Conservation (phyloP, 1,284 basidiomycete species). For the Gomphus bonarii region DNA sequence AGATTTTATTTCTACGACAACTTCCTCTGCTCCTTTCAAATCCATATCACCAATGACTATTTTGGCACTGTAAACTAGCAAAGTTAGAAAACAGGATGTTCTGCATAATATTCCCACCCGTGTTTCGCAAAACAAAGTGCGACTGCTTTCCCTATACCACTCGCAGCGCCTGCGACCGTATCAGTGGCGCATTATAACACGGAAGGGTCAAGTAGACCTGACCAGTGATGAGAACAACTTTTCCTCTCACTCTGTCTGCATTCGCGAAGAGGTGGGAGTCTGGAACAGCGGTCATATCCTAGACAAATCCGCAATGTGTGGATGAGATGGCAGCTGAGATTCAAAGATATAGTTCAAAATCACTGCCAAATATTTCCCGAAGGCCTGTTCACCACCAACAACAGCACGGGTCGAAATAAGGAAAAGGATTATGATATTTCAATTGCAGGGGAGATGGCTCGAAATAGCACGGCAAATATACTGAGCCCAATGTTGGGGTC, state of each 20-base stretch:
- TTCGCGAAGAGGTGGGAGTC: slow-evolving; percentile 36
- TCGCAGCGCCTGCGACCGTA: slow-evolving; percentile 33
- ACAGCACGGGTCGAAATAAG: no score
- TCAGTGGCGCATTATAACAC: not conserved
- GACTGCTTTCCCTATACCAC: slow-evolving; percentile 44
- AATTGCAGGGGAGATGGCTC: no score
- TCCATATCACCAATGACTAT: slow-evolving; percentile 47
- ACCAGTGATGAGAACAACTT: slow-evolving; percentile 50
- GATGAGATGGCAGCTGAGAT: no score
- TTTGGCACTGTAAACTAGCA: slow-evolving; percentile 31
- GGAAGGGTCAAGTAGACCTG: slow-evolving; percentile 1
- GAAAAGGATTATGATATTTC: no score
- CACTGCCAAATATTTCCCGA: no score
- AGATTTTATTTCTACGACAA: slow-evolving; percentile 30
- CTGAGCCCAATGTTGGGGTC: no score
- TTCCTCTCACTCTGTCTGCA: slow-evolving; percentile 32
- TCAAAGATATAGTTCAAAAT: no score
- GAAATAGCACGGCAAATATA: no score
- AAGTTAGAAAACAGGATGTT: slow-evolving; percentile 4
- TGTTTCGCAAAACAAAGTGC: slow-evolving; percentile 34
- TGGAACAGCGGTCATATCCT: slow-evolving; percentile 29
- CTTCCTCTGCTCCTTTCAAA: slow-evolving; percentile 27
- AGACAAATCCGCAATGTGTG: no score
- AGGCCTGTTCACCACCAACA: no score
- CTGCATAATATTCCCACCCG: slow-evolving; percentile 29